Evolutionary conservation across 2,329 filamentous ascomycete genomes (phyloP).

Genomic region (Botryotinia narcissicola): DNA sequence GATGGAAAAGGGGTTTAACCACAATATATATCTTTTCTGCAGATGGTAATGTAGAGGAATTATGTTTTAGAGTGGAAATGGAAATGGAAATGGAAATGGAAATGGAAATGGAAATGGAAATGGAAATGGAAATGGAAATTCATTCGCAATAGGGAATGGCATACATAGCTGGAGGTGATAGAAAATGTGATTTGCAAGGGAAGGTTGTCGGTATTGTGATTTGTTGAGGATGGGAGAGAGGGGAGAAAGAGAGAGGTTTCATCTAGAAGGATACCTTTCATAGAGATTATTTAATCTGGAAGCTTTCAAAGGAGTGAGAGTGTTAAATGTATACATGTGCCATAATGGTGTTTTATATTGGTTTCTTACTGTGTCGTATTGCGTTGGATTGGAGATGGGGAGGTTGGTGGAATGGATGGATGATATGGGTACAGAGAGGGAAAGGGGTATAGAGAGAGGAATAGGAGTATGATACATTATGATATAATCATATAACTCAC

Average conservation of each 20-base stretch:
- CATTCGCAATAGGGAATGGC: not conserved
- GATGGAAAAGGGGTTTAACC: too few relatives aligned
- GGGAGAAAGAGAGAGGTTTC: too few relatives aligned
- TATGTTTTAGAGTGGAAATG: too few relatives aligned
- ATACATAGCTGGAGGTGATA: not conserved
- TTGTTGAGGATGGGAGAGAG: too few relatives aligned
- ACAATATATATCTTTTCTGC: too few relatives aligned
- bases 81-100: not conserved
- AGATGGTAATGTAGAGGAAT: too few relatives aligned
- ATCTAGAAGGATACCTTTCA: too few relatives aligned
- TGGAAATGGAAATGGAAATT: not conserved
- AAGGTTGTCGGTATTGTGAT: too few relatives aligned
- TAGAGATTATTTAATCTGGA: too few relatives aligned
- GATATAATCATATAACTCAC: not conserved
- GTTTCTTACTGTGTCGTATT: not conserved
- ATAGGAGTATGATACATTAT: not conserved
- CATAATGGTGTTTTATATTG: not conserved
- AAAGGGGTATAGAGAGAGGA: not conserved
- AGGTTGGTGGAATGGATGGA: not conserved
- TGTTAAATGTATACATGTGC: not conserved
- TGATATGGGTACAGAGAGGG: not conserved
- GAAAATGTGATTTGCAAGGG: not conserved
- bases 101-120: not conserved
- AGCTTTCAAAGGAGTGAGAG: fast-evolving
- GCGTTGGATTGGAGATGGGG: too few relatives aligned